Conservation (phyloP, 306 rosid species). For the Cucurbita ficifolia region DNA sequence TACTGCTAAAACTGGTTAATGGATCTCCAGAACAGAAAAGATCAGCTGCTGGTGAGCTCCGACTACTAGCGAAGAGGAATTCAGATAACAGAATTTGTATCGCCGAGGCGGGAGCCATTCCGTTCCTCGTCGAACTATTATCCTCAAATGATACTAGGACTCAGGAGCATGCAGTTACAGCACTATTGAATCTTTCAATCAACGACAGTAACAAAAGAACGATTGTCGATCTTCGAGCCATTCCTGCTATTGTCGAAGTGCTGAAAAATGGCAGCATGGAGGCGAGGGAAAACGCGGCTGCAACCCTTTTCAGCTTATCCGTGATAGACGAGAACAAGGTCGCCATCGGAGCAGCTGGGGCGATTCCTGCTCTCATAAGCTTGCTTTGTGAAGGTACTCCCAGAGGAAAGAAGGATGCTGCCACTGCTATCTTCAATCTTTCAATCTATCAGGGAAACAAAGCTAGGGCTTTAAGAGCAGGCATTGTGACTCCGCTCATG, state of each 20-base stretch:
- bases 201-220: slow-evolving; percentile 78
- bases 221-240: slow-evolving; percentile 83
- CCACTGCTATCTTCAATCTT: slow-evolving; percentile 87
- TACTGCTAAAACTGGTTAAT: slow-evolving; percentile 45
- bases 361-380: slow-evolving; percentile 81
- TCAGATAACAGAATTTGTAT: slow-evolving; percentile 87
- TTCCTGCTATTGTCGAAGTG: slow-evolving; percentile 87
- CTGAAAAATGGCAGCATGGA: slow-evolving; percentile 87
- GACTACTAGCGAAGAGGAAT: slow-evolving; percentile 90
- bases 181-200: slow-evolving; percentile 88
- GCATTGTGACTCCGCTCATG: slow-evolving; percentile 66
- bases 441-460: slow-evolving; percentile 93
- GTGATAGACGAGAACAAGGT: slow-evolving; percentile 88
- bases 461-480: slow-evolving; percentile 90
- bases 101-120: slow-evolving; percentile 96
- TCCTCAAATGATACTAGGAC: slow-evolving; percentile 71
- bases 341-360: slow-evolving; percentile 95
- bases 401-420: slow-evolving; percentile 96
- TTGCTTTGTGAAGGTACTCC: slow-evolving; percentile 88
- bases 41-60: slow-evolving; percentile 92
- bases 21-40: slow-evolving; percentile 69
- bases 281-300: slow-evolving; percentile 97
- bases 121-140: slow-evolving; percentile 70
- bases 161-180: slow-evolving; percentile 96
- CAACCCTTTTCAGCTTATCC: slow-evolving; percentile 88